Conservation (phyloP, 2,329 filamentous ascomycete species). For the Sporothrix brunneoviolacea region DNA sequence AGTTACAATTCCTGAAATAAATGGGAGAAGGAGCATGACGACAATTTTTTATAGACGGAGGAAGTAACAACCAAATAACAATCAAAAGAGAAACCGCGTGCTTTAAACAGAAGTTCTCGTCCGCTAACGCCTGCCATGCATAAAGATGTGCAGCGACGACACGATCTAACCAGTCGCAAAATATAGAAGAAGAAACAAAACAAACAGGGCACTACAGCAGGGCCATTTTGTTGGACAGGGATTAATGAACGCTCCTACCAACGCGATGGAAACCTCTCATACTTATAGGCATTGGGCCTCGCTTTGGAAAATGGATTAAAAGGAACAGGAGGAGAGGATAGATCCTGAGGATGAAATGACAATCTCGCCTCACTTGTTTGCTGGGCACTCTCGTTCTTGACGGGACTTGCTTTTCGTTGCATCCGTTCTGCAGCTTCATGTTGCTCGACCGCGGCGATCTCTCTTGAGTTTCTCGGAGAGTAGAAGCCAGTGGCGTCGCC, state of each 20-base stretch:
- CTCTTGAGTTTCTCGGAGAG: conserved; percentile 53
- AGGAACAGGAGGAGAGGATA: conserved; percentile 17
- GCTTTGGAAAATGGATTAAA: conserved; percentile 34
- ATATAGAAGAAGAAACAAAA: not conserved
- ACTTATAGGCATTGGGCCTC: conserved; percentile 29
- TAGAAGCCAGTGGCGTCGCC: conserved; percentile 33
- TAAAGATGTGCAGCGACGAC: no score
- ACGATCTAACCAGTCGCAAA: not conserved
- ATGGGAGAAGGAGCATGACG: not conserved
- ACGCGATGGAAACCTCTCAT: conserved; percentile 37
- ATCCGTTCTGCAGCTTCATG: conserved; percentile 28
- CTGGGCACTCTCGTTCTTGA: conserved; percentile 29
- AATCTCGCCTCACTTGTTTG: conserved; percentile 1
- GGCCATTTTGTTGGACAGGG: no score
- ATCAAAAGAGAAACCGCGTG: not conserved
- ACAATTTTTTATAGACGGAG: not conserved
- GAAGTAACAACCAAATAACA: not conserved
- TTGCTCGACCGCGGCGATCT: conserved; percentile 56
- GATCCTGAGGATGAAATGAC: conserved; percentile 7
- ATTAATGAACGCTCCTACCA: conserved; percentile 4
- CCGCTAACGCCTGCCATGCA: conserved; percentile 2
- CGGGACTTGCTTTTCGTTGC: conserved; percentile 33
- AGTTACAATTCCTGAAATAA: no score
- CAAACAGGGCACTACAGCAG: no score
- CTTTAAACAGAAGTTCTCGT: not conserved